Evolutionary conservation across 164 flowering plant genomes (phyloP).

Genomic region (Cinnamomum micranthum): DNA sequence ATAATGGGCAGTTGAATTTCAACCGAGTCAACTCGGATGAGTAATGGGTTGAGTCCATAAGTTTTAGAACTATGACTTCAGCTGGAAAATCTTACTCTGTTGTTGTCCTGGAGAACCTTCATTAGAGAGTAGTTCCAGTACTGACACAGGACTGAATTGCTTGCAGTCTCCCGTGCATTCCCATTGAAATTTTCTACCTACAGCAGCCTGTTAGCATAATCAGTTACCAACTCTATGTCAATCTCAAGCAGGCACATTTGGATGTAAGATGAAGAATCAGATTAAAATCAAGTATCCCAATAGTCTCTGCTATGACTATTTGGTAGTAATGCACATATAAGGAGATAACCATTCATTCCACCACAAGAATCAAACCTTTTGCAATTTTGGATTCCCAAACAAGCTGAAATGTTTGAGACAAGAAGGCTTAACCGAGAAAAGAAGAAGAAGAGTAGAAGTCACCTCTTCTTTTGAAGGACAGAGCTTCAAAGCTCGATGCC

Average conservation of each 20-base stretch:
- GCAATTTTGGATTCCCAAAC: neutral
- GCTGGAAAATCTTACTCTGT: conserved; percentile 17
- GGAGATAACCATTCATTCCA: neutral
- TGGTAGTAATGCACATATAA: neutral
- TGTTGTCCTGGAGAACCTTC: conserved; percentile 18
- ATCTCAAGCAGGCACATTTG: neutral
- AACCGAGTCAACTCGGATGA: neutral
- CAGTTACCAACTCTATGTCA: neutral
- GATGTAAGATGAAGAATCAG: neutral
- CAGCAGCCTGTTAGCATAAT: conserved; percentile 28
- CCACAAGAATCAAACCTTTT: neutral
- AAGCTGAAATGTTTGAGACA: neutral
- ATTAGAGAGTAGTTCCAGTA: conserved; percentile 26
- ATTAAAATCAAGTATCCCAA: neutral
- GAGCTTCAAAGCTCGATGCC: conserved; percentile 7
- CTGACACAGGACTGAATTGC: conserved; percentile 55
- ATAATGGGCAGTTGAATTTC: neutral
- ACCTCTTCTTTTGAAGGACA: conserved; percentile 25
- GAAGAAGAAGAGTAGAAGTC: neutral
- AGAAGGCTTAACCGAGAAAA: neutral
- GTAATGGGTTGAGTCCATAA: neutral
- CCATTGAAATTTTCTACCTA: conserved; percentile 21
- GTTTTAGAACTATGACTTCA: neutral
- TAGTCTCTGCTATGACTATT: no score
- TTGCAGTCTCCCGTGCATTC: conserved; percentile 26